Evolutionary conservation across 2,329 filamentous ascomycete genomes (phyloP), one percentile per base, ranked within the genome.

Genomic region (Apiospora marii): DNA sequence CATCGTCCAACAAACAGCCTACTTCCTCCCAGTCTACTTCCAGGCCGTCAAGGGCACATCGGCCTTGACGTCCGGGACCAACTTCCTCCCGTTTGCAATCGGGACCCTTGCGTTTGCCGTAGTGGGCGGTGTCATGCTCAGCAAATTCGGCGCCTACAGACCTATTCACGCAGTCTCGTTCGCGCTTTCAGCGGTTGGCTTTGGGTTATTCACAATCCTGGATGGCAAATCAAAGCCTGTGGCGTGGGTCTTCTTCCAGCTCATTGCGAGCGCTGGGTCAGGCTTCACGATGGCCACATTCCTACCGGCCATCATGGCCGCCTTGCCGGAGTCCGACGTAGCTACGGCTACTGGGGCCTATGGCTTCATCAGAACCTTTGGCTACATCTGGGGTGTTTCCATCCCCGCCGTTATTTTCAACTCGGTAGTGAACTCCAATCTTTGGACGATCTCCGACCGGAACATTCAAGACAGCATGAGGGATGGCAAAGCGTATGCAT

Each of bases 41-140:
- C 68, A 72, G 53, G 71, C 43, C 41, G 68, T 67, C 13, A 41
- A 27, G 24, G 51, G 34, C 78, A 80, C 19, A 68, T 85, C 67
- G 80, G 82, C 73, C 79, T 79, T 7, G 72, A 10, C 6, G 12
- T 70, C 68, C 24, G 71, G 68, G 14, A 12, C 88, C 2, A 82
- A 85, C 1, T 83, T 86, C 0, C 78, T 80, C 4, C 85, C 85
- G 0, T 84, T 87, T 70, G 80, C 86, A 64, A 48, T 75, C 1
- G 81, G 79, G 22, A 82, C 87, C 58, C 5, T 70, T 0, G 76
- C 73, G 53, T 87, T 87, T 77, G 70, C 58, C 0, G 75, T 68
- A 44, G 79, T 89, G 24, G 70, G 75, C 0, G 85, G 53, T n/a
- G 24, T n/a, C 24, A 16, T 61, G 16, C 53, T 61, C 24, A n/a